Evolutionary conservation across 345 rosid species (phyloP).

Genomic region (Salix koriyanagi): DNA sequence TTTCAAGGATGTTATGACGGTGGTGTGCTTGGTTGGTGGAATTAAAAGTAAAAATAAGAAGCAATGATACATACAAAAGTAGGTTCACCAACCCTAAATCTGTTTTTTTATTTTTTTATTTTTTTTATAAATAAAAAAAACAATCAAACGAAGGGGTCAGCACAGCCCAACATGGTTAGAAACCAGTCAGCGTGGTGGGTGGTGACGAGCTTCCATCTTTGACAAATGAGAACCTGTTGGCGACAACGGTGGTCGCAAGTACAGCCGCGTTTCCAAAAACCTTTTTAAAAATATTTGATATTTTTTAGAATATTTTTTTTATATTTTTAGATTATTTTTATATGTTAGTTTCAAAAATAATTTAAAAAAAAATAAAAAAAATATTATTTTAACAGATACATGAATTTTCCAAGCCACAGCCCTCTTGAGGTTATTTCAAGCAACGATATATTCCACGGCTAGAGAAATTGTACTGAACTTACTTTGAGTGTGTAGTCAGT

Average conservation of each 20-base stretch:
- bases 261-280: neutral
- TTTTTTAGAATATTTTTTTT: too few species aligned
- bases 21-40: neutral
- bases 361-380: too few species aligned
- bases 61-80: neutral
- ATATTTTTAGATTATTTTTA: too few species aligned
- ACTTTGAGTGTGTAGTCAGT: conserved; percentile 92
- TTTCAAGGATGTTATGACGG: neutral
- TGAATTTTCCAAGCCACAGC: too few species aligned
- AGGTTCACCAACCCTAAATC: neutral
- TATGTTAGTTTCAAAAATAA: too few species aligned
- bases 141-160: neutral
- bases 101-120: neutral
- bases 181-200: neutral
- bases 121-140: neutral
- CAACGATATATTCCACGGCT: neutral
- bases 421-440: neutral
- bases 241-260: neutral
- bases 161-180: neutral
- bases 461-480: conserved; percentile 12
- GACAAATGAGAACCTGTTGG: neutral
- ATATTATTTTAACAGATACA: too few species aligned
- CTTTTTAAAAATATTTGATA: too few species aligned
- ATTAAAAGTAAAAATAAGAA: neutral
- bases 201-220: neutral